Evolutionary conservation across 164 flowering plant species (phyloP), one percentile per base, ranked within the genome.

Genomic region (Chimonanthus praecox): DNA sequence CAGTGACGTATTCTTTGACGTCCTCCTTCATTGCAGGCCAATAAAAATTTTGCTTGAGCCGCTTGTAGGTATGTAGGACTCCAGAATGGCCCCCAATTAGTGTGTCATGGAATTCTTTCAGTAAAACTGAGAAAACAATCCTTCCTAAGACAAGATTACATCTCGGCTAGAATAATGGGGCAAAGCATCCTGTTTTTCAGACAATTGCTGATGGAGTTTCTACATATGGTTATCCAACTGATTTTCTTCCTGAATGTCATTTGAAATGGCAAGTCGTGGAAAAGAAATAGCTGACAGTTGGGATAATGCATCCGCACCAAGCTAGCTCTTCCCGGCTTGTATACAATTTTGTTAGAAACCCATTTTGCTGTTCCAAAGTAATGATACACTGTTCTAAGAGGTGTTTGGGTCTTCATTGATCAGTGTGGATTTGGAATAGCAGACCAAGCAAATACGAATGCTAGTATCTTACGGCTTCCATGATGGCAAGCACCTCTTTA

Each of bases 401-500:
- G 45, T 67, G 16, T 7, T 8, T 20, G 8, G 8, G 7, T 8
- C 16, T 43, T 5, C 16, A 8, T 3, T 67, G 70, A 44, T 67
- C 50, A 46, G 70, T 67, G 13, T 7, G 8, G 7, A 67, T 46
- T 43, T 18, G 11, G 45, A 67, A 67, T 6, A 1, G 50, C 48
- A 1, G 5, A 13, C 70, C 50, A 11, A 67, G 3, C 11, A 18
- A 48, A 16, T 69, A 69, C 2, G 9, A 58, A 47, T 9, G 1
- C 58, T 58, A 69, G 4, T 5, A 33, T 9, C 15, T 16, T 15
- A 69, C 13, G 15, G 54, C 72, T 9, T 49, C 33, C 11, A 70
- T 20, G 16, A 70, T 70, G 3, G 61, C 72, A 4, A 70, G 7
- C 72, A 70, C 18, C 43, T 70, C 72, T 21, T 49, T 49, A 4